Evolutionary conservation across 768 basidiomycete species (phyloP).

Genomic region (Galerina sulciceps): DNA sequence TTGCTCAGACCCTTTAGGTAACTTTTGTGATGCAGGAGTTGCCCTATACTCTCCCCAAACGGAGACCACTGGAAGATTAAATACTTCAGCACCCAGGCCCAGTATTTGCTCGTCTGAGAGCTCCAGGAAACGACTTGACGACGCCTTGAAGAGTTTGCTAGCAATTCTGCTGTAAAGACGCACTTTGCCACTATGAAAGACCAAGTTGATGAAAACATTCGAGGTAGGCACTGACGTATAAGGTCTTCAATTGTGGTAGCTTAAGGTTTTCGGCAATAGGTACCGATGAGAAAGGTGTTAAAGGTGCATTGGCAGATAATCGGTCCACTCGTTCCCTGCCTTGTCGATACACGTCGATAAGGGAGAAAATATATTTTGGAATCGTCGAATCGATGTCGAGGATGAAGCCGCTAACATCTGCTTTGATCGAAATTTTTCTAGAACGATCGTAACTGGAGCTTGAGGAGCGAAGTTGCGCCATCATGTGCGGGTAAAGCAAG

Average conservation of each 20-base stretch:
- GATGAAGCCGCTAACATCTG: conserved; percentile 82
- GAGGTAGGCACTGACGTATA: conserved; percentile 54
- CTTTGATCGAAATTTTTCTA: conserved; percentile 63
- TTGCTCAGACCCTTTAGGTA: conserved; percentile 28
- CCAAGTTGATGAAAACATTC: conserved; percentile 66
- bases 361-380: conserved; percentile 76
- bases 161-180: conserved; percentile 63
- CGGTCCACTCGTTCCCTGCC: conserved; percentile 80
- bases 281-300: conserved; percentile 36
- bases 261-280: conserved; percentile 18
- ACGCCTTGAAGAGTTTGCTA: conserved; percentile 38
- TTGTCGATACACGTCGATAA: conserved; percentile 83
- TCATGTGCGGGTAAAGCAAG: conserved; percentile 82
- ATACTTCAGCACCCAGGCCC: conserved; percentile 61
- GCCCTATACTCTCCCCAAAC: conserved; percentile 86
- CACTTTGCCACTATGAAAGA: conserved; percentile 86
- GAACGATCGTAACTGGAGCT: conserved; percentile 40
- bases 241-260: conserved; percentile 28
- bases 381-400: conserved; percentile 85
- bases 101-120: conserved; percentile 58
- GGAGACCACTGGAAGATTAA: conserved; percentile 76
- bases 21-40: conserved; percentile 47
- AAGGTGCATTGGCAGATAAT: conserved; percentile 59
- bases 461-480: conserved; percentile 68
- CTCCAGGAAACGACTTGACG: conserved; percentile 40